phyloP scores from a whole-genome alignment of 1,139 yeast species.

The Kazachstania sp. region DNA sequence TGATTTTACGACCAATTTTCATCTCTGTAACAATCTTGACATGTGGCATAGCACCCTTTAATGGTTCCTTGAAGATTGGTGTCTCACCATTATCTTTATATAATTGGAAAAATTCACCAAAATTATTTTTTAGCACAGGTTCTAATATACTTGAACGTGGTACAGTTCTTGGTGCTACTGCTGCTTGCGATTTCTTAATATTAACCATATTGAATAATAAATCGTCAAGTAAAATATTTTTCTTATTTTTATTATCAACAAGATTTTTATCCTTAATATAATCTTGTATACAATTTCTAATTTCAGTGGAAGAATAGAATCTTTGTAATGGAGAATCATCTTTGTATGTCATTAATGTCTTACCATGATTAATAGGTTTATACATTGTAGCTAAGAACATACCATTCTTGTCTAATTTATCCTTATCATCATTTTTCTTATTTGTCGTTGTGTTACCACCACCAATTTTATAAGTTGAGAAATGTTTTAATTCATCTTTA shows the following conservation, averaged over 20 bases:
- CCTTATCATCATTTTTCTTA: neutral
- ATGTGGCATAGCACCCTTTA: conserved; percentile 61
- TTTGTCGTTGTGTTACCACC: neutral
- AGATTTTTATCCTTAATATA: conserved; percentile 50
- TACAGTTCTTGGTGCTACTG: conserved; percentile 21
- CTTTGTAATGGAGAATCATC: conserved; percentile 31
- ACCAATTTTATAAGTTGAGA: conserved; percentile 46
- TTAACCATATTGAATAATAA: conserved; percentile 29
- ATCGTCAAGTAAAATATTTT: conserved; percentile 49
- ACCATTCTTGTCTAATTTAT: conserved; percentile 17
- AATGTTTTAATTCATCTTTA: conserved; percentile 45
- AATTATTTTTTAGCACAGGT: conserved; percentile 40
- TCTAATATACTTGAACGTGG: conserved; percentile 47
- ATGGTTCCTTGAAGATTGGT: conserved; percentile 33
- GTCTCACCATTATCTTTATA: conserved; percentile 38
- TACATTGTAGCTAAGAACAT: conserved; percentile 36
- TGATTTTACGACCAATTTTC: conserved; percentile 73
- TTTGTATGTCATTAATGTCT: conserved; percentile 43
- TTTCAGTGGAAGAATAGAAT: conserved; percentile 46
- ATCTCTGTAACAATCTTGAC: conserved; percentile 62
- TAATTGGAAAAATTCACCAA: conserved; percentile 52
- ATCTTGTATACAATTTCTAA: conserved; percentile 43
- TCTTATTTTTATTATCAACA: conserved; percentile 41
- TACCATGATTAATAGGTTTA: conserved; percentile 47
- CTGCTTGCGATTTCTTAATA: conserved; percentile 21